Evolutionary conservation across 495 filamentous ascomycete species (phyloP), one percentile per base, ranked within the genome.

Genomic region (Talaromyces liani): DNA sequence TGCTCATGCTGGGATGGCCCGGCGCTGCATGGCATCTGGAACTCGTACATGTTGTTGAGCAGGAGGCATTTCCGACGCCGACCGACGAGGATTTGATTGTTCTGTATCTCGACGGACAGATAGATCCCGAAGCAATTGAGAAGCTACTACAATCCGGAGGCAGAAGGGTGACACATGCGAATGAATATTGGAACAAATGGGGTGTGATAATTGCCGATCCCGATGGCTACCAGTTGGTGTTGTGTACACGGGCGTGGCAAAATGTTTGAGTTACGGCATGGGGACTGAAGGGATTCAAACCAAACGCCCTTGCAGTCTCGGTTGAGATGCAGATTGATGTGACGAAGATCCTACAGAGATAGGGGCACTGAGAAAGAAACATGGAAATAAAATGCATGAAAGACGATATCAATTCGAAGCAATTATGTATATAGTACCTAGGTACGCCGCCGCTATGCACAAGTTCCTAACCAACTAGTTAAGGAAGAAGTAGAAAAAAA

Each of bases 171-270:
- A 57, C 34, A 29, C 53, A 62, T 47, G 8, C 16, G 25, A 66
- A 66, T 20, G 51, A 62, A 24, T 66, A 66, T n/a, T 66, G 65
- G 65, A 64, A 66, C 47, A 66, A 62, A 34, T 66, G 65, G 61
- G 65, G 61, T 14, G 65, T 66, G 22, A 66, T 60, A 33, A 33
- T 66, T 60, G 65, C 47, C 7, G 65, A 66, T 60, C 62, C 65
- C n/a, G 65, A 66, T 60, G 65, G 65, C 5, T 66, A 66, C 54
- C 56, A 54, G n/a, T 34, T 66, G 24, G 65, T 66, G 14, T 49
- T 66, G 20, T 66, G 61, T 18, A 60, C 31, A 41, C 58, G 58
- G 27, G 34, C 58, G 14, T 60, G 58, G 58, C 34, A 24, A 39
- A 60, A 60, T 57, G 25, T 8, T 57, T 57, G 27, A 57, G 54